These are phyloP conservation scores for Keithomyces neogunnii DNA, from an alignment of 2,329 filamentous ascomycete genomes.

Conservation along the genomic window DNA sequence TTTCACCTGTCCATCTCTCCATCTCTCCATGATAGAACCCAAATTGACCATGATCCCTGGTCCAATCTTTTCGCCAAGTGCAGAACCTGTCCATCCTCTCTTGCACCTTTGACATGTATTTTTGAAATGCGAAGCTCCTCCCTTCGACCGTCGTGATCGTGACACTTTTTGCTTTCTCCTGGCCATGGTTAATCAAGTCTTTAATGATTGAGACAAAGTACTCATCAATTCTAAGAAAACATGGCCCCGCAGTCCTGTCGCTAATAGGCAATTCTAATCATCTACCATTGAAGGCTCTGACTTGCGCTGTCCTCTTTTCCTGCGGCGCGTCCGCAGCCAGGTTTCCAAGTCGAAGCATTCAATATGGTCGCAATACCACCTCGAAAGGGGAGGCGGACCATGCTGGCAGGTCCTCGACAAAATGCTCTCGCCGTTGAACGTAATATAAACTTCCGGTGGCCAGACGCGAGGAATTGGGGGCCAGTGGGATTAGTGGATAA, in stretches of 20 bases:
- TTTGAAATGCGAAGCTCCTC: too few species aligned
- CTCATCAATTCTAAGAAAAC: constrained; percentile 60
- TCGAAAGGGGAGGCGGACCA: constrained; percentile 66
- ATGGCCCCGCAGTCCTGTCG: constrained; percentile 65
- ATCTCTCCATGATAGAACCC: too few species aligned
- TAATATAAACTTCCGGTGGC: constrained; percentile 62
- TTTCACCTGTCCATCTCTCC: too few species aligned
- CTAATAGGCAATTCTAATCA: constrained; percentile 83
- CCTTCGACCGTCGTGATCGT: constrained; percentile 19
- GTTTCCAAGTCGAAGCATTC: constrained; percentile 88
- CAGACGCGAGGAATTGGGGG: constrained; percentile 54
- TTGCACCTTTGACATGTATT: too few species aligned
- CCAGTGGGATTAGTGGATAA: constrained; percentile 58
- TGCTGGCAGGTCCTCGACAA: constrained; percentile 61
- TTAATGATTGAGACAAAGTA: constrained; percentile 59
- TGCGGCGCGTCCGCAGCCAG: constrained; percentile 61
- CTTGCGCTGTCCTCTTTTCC: constrained; percentile 24
- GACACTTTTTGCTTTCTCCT: constrained; percentile 20
- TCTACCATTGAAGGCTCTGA: constrained; percentile 51
- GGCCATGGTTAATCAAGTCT: constrained; percentile 30
- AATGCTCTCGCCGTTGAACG: constrained; percentile 64
- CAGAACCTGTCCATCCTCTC: too few species aligned
- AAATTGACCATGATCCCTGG: too few species aligned
- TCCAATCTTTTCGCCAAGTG: too few species aligned
- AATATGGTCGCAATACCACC: constrained; percentile 63